Evolutionary conservation across 1,139 yeast species (phyloP).

Genomic region (Debaryomycetaceae sp.): DNA sequence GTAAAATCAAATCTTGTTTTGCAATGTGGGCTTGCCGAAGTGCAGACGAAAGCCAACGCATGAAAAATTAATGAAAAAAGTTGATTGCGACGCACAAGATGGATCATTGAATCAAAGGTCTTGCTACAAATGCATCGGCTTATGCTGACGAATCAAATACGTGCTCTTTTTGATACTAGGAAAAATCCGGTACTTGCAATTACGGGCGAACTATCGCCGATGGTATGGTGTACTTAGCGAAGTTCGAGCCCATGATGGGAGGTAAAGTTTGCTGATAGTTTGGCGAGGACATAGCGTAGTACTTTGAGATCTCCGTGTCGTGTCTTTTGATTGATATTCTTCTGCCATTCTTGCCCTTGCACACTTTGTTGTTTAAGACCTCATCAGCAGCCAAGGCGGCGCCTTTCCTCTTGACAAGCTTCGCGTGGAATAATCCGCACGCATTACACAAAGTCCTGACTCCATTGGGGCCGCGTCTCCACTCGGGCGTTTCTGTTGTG

Average conservation of each 20-base stretch:
- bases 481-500: slow-evolving; percentile 82
- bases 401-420: slow-evolving; percentile 64
- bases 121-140: neutral
- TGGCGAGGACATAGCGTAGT: slow-evolving; percentile 2
- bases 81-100: too few species aligned
- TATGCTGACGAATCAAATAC: neutral
- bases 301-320: slow-evolving; percentile 8
- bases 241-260: slow-evolving; percentile 3
- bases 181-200: neutral
- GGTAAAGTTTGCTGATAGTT: slow-evolving; percentile 1
- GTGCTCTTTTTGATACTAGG: slow-evolving; percentile 1
- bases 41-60: too few species aligned
- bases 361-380: slow-evolving; percentile 40
- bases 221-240: slow-evolving; percentile 4
- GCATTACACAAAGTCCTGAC: slow-evolving; percentile 84
- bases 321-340: slow-evolving; percentile 37
- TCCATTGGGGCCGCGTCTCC: slow-evolving; percentile 89
- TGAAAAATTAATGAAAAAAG: too few species aligned
- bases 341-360: slow-evolving; percentile 45
- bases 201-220: slow-evolving; percentile 6
- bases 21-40: too few species aligned
- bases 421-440: slow-evolving; percentile 81
- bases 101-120: neutral
- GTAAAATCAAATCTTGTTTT: too few species aligned
- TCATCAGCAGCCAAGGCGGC: slow-evolving; percentile 57